Conservation (phyloP, 2,329 filamentous ascomycete species). For the Microcera coccophila region DNA sequence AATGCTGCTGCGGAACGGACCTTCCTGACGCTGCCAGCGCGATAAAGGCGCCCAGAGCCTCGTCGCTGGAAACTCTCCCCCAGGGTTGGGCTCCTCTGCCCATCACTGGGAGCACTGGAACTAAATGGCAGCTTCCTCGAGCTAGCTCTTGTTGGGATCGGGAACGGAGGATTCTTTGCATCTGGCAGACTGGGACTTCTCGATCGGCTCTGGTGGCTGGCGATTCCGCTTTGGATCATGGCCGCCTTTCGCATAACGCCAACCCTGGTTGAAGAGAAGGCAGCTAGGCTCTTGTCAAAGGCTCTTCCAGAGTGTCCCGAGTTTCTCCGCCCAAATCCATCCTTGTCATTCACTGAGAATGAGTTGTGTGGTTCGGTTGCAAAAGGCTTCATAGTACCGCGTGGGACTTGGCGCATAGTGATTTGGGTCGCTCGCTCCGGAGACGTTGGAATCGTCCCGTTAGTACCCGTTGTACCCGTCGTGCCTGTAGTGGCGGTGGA, state of each 20-base stretch:
- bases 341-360: conserved; percentile 36
- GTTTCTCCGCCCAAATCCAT: conserved; percentile 19
- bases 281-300: conserved; percentile 36
- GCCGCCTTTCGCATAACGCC: conserved; percentile 71
- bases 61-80: conserved; percentile 54
- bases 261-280: conserved; percentile 42
- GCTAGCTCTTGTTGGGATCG: conserved; percentile 84
- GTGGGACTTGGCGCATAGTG: conserved; percentile 25
- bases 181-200: conserved; percentile 64
- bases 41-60: conserved; percentile 47
- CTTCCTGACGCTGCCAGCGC: conserved; percentile 68
- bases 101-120: conserved; percentile 65
- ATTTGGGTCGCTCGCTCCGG: conserved; percentile 44
- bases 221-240: conserved; percentile 75
- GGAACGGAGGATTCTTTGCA: conserved; percentile 70
- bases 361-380: conserved; percentile 45
- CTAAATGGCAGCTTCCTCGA: conserved; percentile 69
- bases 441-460: conserved; percentile 31
- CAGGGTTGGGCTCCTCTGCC: conserved; percentile 71
- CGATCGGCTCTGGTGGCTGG: conserved; percentile 61
- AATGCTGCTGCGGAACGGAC: conserved; percentile 78
- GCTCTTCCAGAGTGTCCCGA: conserved; percentile 33
- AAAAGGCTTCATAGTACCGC: conserved; percentile 32
- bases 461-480: too few relatives aligned
- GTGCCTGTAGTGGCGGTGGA: conserved; percentile 30